Base-by-base conservation (phyloP, 805 yeast genomes). In the Tetrapisispora pingtungensis region DNA sequence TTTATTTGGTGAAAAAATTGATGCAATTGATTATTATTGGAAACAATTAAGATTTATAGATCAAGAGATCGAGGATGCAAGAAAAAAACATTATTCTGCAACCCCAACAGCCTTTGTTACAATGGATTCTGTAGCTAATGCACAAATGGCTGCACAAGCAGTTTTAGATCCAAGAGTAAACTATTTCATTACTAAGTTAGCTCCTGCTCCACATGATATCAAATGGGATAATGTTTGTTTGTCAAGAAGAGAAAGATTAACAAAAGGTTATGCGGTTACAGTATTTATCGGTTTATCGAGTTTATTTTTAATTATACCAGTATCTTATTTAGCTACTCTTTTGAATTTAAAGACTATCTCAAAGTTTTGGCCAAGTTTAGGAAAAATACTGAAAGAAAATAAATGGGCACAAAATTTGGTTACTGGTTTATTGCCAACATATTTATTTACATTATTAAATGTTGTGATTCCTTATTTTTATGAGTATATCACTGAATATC, bases 101-200 rank as follows among this genome's bases (percentile, higher is more conserved):
- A 85, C 95, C 0, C 87, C 94, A 26, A 82, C 90, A 3, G 97
- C 97, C 0, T 90, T 90, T 63, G 78, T 90, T 8, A 93, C 97
- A 0, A 84, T 90, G 96, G 90, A 85, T 51, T 76, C 93, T 0
- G 97, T 88, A 3, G 95, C 96, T 0, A 81, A 88, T 52, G 97
- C 97, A 2, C 98, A 90, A 61, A 82, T 88, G 85, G 81, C 93
- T 26, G 96, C 97, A 0, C 98, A 93, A 61, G 93, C 97, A 0
- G 89, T 90, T 0, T 62, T 93, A 46, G 96, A 89, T 58, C 97
- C 97, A 0, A 75, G 84, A 46, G 87, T 93, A 7, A 81, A 84
- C 58, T 84, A 80, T 46, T 68, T 93, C 43, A 84, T 89, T 31
- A 84, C 96, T 3, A 70, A 75, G 34, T 67, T 88, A 45, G 97